These are phyloP conservation scores for Escovopsis sp. DNA, from an alignment of 2,329 filamentous ascomycete genomes.

Conservation along the genomic window DNA sequence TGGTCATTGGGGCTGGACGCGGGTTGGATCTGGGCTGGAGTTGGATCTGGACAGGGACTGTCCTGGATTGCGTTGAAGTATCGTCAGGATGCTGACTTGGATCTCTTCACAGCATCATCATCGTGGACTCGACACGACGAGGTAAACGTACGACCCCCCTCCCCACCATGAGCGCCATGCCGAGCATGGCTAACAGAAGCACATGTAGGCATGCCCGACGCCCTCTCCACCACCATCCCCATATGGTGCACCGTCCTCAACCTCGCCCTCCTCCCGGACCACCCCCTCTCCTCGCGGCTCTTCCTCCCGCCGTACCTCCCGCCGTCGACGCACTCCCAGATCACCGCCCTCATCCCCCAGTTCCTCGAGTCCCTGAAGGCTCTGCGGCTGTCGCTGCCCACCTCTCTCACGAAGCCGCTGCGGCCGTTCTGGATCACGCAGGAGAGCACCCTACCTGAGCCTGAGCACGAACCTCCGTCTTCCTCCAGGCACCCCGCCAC, in stretches of 20 bases:
- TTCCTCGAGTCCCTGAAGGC: slow-evolving; percentile 36
- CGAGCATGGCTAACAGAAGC: not conserved
- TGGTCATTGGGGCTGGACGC: no score
- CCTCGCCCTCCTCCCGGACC: slow-evolving; percentile 52
- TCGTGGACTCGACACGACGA: slow-evolving; percentile 84
- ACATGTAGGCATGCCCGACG: slow-evolving; percentile 81
- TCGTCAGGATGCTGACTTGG: not conserved
- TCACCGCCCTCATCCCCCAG: slow-evolving; percentile 41
- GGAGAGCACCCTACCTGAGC: slow-evolving; percentile 34
- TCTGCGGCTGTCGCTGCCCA: slow-evolving; percentile 43
- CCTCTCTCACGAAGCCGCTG: slow-evolving; percentile 53
- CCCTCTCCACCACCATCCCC: slow-evolving; percentile 81
- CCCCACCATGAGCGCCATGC: not conserved
- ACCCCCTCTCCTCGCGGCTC: slow-evolving; percentile 33
- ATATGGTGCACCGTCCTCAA: slow-evolving; percentile 90
- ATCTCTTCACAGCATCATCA: slow-evolving; percentile 47
- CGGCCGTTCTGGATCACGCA: slow-evolving; percentile 69
- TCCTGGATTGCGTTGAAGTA: no score
- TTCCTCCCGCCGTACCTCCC: slow-evolving; percentile 59
- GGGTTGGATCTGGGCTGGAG: no score
- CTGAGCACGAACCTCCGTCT: slow-evolving; percentile 7
- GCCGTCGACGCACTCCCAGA: slow-evolving; percentile 60
- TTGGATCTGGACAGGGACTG: no score
- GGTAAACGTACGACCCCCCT: slow-evolving; percentile 52
- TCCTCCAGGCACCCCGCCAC: not conserved